A percentile compares a stretch with the other conserved stretches of the same genome.
Conservation (phyloP, 2,329 filamentous ascomycete genomes). For the Chaetomiaceae sp. region DNA sequence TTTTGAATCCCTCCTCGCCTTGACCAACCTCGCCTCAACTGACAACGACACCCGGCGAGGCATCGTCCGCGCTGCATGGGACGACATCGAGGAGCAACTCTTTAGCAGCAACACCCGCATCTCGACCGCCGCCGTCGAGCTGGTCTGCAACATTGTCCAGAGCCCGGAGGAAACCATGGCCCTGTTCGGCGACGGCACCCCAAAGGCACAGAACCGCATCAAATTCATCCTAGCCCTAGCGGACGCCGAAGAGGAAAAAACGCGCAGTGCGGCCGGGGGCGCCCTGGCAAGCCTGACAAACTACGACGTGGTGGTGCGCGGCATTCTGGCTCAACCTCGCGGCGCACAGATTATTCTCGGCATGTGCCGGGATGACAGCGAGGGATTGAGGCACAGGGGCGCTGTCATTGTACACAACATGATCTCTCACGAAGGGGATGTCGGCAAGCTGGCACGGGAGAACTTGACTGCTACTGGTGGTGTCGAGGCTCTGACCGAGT, state of each 20-base stretch:
- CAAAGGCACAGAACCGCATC: slow-evolving; percentile 65
- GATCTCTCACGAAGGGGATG: slow-evolving; percentile 60
- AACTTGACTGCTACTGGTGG: slow-evolving; percentile 60
- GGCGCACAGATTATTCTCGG: slow-evolving; percentile 76
- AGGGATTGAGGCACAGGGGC: slow-evolving; percentile 67
- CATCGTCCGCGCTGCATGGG: slow-evolving; percentile 71
- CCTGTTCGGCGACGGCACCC: slow-evolving; percentile 62
- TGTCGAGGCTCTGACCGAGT: slow-evolving; percentile 63
- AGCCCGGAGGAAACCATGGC: slow-evolving; percentile 57
- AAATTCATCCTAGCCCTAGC: slow-evolving; percentile 83
- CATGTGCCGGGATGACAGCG: slow-evolving; percentile 72
- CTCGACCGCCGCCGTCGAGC: slow-evolving; percentile 77
- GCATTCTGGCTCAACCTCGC: slow-evolving; percentile 64
- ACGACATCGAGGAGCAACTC: slow-evolving; percentile 76
- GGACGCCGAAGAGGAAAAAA: slow-evolving; percentile 76
- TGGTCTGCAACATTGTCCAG: slow-evolving; percentile 86
- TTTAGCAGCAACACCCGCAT: slow-evolving; percentile 71
- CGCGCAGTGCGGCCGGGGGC: slow-evolving; percentile 79
- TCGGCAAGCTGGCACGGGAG: slow-evolving; percentile 56
- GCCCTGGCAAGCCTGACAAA: slow-evolving; percentile 80
- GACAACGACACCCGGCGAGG: slow-evolving; percentile 61
- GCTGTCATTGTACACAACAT: slow-evolving; percentile 73
- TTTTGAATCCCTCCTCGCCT: slow-evolving; percentile 85
- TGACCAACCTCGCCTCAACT: slow-evolving; percentile 87
- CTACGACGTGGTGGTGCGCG: slow-evolving; percentile 69